Percentiles rank a stretch among this genome's conserved stretches.
Conservation (phyloP, 2,329 filamentous ascomycete species). For the Onygena corvina region DNA sequence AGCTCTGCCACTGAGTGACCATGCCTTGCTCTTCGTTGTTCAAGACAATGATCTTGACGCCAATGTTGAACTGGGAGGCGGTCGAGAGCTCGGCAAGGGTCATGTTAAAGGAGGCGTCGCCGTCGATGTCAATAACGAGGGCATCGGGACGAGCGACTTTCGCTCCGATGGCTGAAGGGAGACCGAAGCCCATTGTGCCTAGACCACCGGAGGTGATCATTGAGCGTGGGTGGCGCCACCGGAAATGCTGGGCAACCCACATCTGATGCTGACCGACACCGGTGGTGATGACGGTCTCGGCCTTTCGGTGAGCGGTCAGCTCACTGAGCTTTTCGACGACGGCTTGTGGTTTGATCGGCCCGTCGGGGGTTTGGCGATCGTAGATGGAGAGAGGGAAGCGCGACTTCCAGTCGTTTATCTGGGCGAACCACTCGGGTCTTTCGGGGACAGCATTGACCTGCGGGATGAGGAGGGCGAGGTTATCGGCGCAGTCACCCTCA, state of each 20-base stretch:
- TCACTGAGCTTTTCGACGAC: slow-evolving; percentile 84
- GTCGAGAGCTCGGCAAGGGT: slow-evolving; percentile 90
- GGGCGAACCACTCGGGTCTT: slow-evolving; percentile 72
- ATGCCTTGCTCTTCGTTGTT: slow-evolving; percentile 99
- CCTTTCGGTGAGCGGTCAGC: slow-evolving; percentile 65
- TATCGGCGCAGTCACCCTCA: slow-evolving; percentile 78
- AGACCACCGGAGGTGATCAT: slow-evolving; percentile 96
- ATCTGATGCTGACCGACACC: slow-evolving; percentile 98
- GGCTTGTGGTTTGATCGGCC: slow-evolving; percentile 86
- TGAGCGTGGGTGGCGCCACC: slow-evolving; percentile 79
- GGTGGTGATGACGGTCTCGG: slow-evolving; percentile 77
- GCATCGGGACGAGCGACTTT: slow-evolving; percentile 75
- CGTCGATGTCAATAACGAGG: slow-evolving; percentile 89
- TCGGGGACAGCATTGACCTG: slow-evolving; percentile 52
- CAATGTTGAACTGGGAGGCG: slow-evolving; percentile 90
- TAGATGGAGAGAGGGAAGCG: slow-evolving; percentile 77
- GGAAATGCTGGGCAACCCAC: slow-evolving; percentile 96
- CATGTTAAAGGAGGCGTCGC: slow-evolving; percentile 99
- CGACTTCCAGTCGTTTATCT: slow-evolving; percentile 83
- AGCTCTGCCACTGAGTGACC: slow-evolving; percentile 96
- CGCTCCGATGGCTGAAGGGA: slow-evolving; percentile 87
- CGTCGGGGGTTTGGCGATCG: slow-evolving; percentile 62
- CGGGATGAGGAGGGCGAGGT: slow-evolving; percentile 64
- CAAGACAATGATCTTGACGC: slow-evolving; percentile 82
- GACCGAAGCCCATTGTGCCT: slow-evolving; percentile 89